Evolutionary conservation across 2,329 filamentous ascomycete genomes (phyloP).

Genomic region (Tolypocladium ovalisporum): DNA sequence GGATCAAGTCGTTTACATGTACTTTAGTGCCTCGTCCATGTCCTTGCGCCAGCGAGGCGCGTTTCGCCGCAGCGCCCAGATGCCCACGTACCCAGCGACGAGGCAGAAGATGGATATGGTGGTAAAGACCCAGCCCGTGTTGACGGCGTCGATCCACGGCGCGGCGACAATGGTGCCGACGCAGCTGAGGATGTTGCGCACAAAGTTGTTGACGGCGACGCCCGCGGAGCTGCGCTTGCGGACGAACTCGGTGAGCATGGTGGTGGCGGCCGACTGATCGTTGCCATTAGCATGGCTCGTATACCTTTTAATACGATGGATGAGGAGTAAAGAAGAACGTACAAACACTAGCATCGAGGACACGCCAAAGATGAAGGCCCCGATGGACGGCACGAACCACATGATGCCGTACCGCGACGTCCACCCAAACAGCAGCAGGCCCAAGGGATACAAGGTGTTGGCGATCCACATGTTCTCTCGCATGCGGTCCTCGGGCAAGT

Average conservation of each 20-base stretch:
- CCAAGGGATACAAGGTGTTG: conserved; percentile 57
- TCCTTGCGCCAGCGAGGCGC: conserved; percentile 50
- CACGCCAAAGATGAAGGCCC: conserved; percentile 64
- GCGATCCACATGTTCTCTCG: conserved; percentile 72
- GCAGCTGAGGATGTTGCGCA: conserved; percentile 68
- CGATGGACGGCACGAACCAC: conserved; percentile 52
- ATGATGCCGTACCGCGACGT: conserved; percentile 51
- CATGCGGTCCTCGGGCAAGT: conserved; percentile 71
- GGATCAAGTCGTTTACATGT: conserved; percentile 4
- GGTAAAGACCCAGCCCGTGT: conserved; percentile 69
- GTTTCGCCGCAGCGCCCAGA: conserved; percentile 51
- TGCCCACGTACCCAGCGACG: conserved; percentile 42
- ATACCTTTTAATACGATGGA: too few relatives aligned
- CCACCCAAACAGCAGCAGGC: conserved; percentile 72
- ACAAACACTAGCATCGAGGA: conserved; percentile 74
- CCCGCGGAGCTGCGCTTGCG: conserved; percentile 58
- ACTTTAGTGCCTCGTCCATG: conserved; percentile 44
- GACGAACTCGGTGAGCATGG: conserved; percentile 81
- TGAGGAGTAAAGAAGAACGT: conserved; percentile 7
- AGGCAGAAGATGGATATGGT: conserved; percentile 41
- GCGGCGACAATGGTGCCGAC: conserved; percentile 59
- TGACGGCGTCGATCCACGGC: conserved; percentile 59
- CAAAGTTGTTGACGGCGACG: conserved; percentile 73
- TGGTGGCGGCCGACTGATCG: conserved; percentile 48
- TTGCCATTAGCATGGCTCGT: background rate